Evolutionary conservation across 75 land plant species (phyloP).

Genomic region (Cupressus sempervirens): DNA sequence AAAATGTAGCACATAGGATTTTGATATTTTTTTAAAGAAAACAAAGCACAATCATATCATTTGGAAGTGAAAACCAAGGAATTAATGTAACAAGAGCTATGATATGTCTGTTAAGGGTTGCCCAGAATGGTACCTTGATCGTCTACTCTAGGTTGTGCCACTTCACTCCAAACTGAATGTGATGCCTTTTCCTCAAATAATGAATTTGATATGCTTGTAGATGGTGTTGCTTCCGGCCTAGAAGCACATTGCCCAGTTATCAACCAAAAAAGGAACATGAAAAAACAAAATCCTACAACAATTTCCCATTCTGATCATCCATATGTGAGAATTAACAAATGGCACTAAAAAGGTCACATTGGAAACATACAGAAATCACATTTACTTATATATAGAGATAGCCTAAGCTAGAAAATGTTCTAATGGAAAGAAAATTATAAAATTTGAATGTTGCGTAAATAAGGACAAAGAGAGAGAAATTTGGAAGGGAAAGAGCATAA

Average conservation of each 20-base stretch:
- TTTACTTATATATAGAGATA: background rate
- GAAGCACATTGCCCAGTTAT: background rate
- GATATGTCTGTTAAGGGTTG: background rate
- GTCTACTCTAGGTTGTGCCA: background rate
- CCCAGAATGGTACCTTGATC: background rate
- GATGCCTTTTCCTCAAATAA: background rate
- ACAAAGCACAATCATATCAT: background rate
- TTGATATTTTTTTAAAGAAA: background rate
- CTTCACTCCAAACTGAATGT: background rate
- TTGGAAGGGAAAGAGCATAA: background rate
- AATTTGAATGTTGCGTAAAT: background rate
- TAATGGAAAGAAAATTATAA: background rate
- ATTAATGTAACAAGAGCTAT: background rate
- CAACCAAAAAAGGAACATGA: slow-evolving; percentile 4
- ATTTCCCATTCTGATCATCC: background rate
- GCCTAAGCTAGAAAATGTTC: background rate
- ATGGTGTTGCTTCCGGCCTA: background rate
- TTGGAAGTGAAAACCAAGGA: background rate
- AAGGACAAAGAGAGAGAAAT: background rate
- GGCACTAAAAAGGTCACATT: background rate
- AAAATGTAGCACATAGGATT: background rate
- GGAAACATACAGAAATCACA: background rate
- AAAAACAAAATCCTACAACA: background rate
- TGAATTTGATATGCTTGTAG: background rate
- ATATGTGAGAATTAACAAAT: background rate